Percentiles rank a stretch among this genome's conserved stretches.
Conservation (phyloP, 768 basidiomycete species). For the Lactarius tabidus region DNA sequence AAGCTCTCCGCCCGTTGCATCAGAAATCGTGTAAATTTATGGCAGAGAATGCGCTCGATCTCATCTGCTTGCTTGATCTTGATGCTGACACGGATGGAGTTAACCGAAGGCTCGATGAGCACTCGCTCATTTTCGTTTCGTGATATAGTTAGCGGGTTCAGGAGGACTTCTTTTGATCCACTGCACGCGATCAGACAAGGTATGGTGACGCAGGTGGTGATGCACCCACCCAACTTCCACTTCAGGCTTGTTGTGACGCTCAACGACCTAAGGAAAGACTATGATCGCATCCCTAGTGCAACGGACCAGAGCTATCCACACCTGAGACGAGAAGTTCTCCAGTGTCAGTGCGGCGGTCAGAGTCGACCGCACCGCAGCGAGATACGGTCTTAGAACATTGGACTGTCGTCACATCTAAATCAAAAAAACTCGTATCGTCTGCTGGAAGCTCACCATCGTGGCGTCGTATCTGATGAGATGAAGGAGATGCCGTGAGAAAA, state of each 20-base stretch:
- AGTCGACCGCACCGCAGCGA: constrained; percentile 92
- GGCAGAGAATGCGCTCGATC: constrained; percentile 94
- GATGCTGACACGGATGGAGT: constrained; percentile 95
- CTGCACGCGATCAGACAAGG: constrained; percentile 38
- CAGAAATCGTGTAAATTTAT: constrained; percentile 99
- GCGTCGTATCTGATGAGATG: constrained; percentile 20
- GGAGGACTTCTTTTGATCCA: constrained; percentile 88
- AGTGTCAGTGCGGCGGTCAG: constrained; percentile 96
- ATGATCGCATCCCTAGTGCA: constrained; percentile 26
- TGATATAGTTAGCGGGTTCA: constrained; percentile 91
- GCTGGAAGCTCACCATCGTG: constrained; percentile 18
- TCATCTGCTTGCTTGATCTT: constrained; percentile 99
- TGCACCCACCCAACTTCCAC: constrained; percentile 71
- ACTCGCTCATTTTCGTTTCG: constrained; percentile 97
- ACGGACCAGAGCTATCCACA: constrained; percentile 32
- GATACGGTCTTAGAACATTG: constrained; percentile 92
- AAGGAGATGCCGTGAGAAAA: constrained; percentile 36
- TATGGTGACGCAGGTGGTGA: neutral
- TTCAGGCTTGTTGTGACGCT: constrained; percentile 96
- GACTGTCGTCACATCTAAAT: constrained; percentile 50
- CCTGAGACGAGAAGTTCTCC: constrained; percentile 98
- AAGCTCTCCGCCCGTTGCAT: constrained; percentile 99
- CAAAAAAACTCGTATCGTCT: neutral
- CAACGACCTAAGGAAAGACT: constrained; percentile 65
- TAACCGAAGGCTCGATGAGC: constrained; percentile 94